A percentile compares a stretch with the other conserved stretches of the same genome.
phyloP scores from a whole-genome alignment of 768 basidiomycete genomes.

The Leccinum arenicola region DNA sequence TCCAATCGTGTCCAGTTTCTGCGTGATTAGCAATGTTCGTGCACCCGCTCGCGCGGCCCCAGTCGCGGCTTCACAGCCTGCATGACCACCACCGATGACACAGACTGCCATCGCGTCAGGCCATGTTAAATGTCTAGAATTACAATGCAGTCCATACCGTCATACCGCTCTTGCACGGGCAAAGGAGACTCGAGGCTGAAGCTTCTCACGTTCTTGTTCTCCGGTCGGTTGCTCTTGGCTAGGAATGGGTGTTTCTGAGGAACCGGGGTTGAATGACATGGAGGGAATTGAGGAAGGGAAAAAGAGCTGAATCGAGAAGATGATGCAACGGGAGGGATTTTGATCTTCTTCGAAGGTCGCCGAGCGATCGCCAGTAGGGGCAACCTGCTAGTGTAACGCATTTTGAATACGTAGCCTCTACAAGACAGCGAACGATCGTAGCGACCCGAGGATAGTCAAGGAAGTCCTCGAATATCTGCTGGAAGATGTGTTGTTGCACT shows the following conservation, averaged over 20 bases:
- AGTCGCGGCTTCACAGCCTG: constrained; percentile 89
- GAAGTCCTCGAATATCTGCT: background rate
- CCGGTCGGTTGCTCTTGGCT: background rate
- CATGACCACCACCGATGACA: constrained; percentile 90
- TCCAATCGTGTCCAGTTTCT: constrained; percentile 77
- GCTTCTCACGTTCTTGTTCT: background rate
- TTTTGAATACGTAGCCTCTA: background rate
- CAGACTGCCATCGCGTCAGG: constrained; percentile 54
- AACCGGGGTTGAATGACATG: background rate
- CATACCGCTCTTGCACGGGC: constrained; percentile 14
- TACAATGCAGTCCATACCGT: constrained; percentile 18
- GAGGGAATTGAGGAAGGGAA: background rate
- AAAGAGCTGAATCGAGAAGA: background rate
- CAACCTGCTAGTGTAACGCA: constrained; percentile 2
- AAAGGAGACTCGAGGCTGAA: background rate
- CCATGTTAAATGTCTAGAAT: constrained; percentile 7
- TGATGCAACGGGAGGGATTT: background rate
- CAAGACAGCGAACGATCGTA: background rate
- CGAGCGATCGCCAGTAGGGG: constrained; percentile 5
- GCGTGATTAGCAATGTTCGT: constrained; percentile 76
- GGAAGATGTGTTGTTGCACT: background rate
- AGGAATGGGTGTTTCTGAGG: background rate
- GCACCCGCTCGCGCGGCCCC: constrained; percentile 84
- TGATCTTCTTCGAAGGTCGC: background rate
- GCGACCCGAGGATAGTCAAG: background rate